Conservation (phyloP, 2,329 filamentous ascomycete species). For the Venturia carpophila region DNA sequence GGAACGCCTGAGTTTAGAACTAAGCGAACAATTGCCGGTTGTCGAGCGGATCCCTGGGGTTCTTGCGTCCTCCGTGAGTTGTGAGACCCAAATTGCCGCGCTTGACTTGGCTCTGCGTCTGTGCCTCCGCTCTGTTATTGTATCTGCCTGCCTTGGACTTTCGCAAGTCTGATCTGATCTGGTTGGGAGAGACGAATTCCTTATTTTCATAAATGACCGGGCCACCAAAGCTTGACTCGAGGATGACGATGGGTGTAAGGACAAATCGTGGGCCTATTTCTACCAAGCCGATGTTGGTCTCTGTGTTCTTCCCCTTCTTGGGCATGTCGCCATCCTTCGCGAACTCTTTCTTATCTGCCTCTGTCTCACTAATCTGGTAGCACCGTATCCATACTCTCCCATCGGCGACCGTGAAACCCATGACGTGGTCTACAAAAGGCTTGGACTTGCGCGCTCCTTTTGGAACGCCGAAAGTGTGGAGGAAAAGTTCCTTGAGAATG, state of each 20-base stretch:
- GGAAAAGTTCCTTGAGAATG: conserved; percentile 82
- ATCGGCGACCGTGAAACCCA: conserved; percentile 83
- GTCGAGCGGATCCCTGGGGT: conserved; percentile 63
- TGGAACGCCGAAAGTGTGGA: conserved; percentile 86
- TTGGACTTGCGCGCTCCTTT: conserved; percentile 82
- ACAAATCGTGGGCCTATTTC: conserved; percentile 94
- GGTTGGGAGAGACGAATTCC: conserved; percentile 94
- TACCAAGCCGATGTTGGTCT: conserved; percentile 73
- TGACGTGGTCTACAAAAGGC: conserved; percentile 92
- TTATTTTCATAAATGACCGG: conserved; percentile 98
- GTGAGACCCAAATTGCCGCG: conserved; percentile 69
- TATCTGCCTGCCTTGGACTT: conserved; percentile 69
- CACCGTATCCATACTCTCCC: conserved; percentile 94
- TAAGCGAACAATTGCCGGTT: conserved; percentile 68
- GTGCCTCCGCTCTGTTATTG: conserved; percentile 66
- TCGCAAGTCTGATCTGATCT: conserved; percentile 75
- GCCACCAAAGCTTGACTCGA: conserved; percentile 90
- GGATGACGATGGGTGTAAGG: conserved; percentile 86
- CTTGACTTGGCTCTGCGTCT: conserved; percentile 64
- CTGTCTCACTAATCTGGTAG: conserved; percentile 85
- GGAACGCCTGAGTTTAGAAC: conserved; percentile 22
- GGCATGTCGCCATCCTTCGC: conserved; percentile 30
- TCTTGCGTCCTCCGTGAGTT: conserved; percentile 55
- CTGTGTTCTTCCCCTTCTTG: conserved; percentile 42
- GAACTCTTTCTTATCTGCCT: conserved; percentile 43